Evolutionary conservation across 257 asterid genomes (phyloP), one percentile per base, ranked within the genome.

Genomic region (Ajuga chamaepitys): DNA sequence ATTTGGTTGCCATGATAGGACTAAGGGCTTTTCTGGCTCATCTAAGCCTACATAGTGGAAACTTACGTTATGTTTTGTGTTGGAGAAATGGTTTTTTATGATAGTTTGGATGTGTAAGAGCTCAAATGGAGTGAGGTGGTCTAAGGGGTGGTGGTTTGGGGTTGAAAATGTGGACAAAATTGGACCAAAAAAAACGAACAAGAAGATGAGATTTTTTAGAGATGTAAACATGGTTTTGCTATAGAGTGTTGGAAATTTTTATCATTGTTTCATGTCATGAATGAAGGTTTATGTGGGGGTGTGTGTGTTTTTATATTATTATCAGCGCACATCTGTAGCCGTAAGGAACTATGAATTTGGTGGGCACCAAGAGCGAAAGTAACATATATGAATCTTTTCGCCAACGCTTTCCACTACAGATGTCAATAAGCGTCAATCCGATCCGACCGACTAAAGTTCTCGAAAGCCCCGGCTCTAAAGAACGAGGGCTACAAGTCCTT

Each of bases 21-120:
- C 32, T 3, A 5, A 1, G 46, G 84, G 64, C 53, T 86, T 88
- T 0, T 70, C 67, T 1, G 95, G 93, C 62, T 89, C 96, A 12
- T 86, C 79, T 34, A 85, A 66, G 74, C 95, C 94, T 25, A 85
- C 91, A 20, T 86, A 85, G 45, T 89, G 94, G 69, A 80, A 89
- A 32, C 70, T 75, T 5, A 76, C 75, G 66, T 72, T 81, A 3
- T 69, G 71, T 30, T 53, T 32, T 1, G 62, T 9, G 40, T 4
- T 21, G 3, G 71, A 20, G 17, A 71, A 70, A n/a, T 74, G 56
- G 12, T 9, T 46, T 24, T 72, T 71, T 12, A 89, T 66, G 45
- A 75, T 66, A 38, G 78, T 45, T 62, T 77, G 81, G n/a, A 83
- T 75, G 58, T 69, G 83, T 17, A 21, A 69, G 54, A 85, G 82